phyloP scores from a whole-genome alignment of 306 rosid species.

The Casuarina equisetifolia region DNA sequence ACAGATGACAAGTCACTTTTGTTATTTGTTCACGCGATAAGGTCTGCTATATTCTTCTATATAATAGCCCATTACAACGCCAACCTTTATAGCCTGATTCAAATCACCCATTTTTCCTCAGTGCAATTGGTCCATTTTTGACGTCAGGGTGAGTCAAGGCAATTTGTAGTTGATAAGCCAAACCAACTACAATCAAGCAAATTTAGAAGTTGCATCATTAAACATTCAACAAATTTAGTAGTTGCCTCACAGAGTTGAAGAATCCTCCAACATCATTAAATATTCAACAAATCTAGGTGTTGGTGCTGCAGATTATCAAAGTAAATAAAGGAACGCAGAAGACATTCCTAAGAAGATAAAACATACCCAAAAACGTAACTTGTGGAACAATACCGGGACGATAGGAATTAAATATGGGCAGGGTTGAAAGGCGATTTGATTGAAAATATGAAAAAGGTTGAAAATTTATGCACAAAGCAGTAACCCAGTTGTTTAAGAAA shows the following conservation, averaged over 20 bases:
- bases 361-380: background rate
- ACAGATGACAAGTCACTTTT: conserved; percentile 46
- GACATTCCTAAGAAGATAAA: background rate
- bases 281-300: background rate
- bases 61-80: background rate
- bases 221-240: background rate
- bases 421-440: background rate
- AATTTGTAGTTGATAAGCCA: background rate
- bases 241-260: too few relatives aligned
- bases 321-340: background rate
- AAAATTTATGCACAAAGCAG: background rate
- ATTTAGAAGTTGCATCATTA: too few relatives aligned
- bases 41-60: background rate
- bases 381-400: background rate
- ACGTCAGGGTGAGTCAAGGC: too few relatives aligned
- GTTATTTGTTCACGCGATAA: conserved; percentile 33
- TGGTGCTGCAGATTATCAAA: too few relatives aligned
- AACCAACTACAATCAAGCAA: background rate
- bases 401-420: background rate
- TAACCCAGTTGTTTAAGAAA: background rate
- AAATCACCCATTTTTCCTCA: background rate
- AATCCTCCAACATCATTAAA: too few relatives aligned
- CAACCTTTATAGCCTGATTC: too few relatives aligned
- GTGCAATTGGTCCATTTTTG: background rate
- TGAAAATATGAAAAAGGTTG: background rate